Evolutionary conservation across 2,329 filamentous ascomycete genomes (phyloP), one percentile per base, ranked within the genome.

Genomic region (Pyrenochaeta sp.): DNA sequence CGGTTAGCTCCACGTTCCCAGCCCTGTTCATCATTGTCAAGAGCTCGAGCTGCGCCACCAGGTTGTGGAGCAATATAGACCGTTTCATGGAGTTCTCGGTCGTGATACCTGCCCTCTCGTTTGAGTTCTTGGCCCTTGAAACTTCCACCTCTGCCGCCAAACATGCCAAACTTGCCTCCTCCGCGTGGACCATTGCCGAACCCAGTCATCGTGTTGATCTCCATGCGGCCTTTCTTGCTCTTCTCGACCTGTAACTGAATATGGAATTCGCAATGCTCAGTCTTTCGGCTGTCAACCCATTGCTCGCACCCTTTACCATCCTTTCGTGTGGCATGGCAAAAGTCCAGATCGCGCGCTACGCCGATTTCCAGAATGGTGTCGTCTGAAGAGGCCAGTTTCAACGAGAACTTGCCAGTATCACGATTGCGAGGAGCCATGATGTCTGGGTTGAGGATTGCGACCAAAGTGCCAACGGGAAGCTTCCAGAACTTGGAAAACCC

Each of bases 401-500:
- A 78, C 35, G 86, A 90, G 73, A 97, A 99, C 21, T 85, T 84
- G 18, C 91, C 91, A 0, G 88, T 93, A 51, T 92, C 89, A 11
- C 84, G 79, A 48, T 85, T 85, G 0, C 88, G 88, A 0, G 93
- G 93, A 3, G 93, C 90, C 85, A 99, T 89, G 58, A 97, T 87
- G 13, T 79, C 85, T 1, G 94, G 94, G 64, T 99, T 99, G 20
- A 99, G 78, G 18, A 99, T 89, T 4, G 93, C 94, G 42, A 99
- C 79, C 1, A 97, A 81, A 0, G 92, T 96, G n/a, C 94, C 94
- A 2, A 90, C 83, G 0, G 86, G 86, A n/a, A 97, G 77, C 66
- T 96, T 96, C 87, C 93, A 97, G 75, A 94, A 99, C 41, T 89
- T 85, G 11, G 89, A 87, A 61, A 97, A 96, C 6, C 90, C 95